Evolutionary conservation across 108 stramenopile genomes (phyloP), one percentile per base, ranked within the genome.

Genomic region (Conticribra weissflogii): DNA sequence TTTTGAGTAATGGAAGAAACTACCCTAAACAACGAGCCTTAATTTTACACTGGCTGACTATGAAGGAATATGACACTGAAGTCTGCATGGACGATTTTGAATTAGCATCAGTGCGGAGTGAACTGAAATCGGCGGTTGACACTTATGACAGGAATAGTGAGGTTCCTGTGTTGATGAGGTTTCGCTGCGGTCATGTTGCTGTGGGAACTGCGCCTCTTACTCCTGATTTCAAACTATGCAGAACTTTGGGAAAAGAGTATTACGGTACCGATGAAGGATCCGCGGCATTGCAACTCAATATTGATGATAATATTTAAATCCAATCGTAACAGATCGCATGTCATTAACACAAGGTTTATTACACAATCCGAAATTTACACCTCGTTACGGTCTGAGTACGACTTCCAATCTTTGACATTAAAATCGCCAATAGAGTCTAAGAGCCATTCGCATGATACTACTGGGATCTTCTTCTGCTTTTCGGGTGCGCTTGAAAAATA

Each of bases 51-150:
- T 94, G 83, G 79, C 66, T 94, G 60, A 88, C 93, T 1, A 54
- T 91, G 72, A 89, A 86, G 32, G 93, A 94, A 63, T 94, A 75
- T 50, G 90, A 90, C 58, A 60, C 83, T 25, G 93, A 94, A 63
- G 86, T 94, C 0, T 91, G 90, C 59, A 78, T 81, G 53, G 90
- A 94, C 65, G 93, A 94, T 65, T 94, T 94, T 84, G 93, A 94
- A 80, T 62, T 94, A 65, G 81, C 88, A 3, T 44, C 61, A 14
- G 83, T 85, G 47, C 72, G 89, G 48, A 81, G 51, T 1, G 71
- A 85, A 22, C 69, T 94, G 22, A 79, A 85, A 54, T 62, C 79
- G 21, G 68, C 72, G 5, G 84, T 91, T 14, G 81, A 89, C 14
- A 55, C 72, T 1, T 91, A 94, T 80, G 84, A 94, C 48, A 79